Conservation (phyloP, 2,329 filamentous ascomycete species). For the Fusarium staphyleae region DNA sequence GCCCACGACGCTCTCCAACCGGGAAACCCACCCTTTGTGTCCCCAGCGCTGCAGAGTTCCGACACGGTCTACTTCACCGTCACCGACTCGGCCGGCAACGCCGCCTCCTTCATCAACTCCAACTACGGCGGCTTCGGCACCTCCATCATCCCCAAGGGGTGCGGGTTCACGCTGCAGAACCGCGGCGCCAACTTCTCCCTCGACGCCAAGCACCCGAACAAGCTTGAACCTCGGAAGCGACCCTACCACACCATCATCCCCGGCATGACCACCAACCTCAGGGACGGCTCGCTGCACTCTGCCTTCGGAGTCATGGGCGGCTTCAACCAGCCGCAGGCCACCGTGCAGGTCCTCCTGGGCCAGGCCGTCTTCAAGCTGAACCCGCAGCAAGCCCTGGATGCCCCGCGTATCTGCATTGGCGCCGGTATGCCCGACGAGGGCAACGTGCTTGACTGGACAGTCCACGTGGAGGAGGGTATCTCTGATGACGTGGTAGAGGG, state of each 20-base stretch:
- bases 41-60: slow-evolving; percentile 80
- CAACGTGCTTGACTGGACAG: slow-evolving; percentile 65
- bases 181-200: slow-evolving; percentile 88
- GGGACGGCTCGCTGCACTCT: slow-evolving; percentile 77
- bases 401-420: slow-evolving; percentile 88
- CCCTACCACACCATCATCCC: slow-evolving; percentile 99
- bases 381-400: slow-evolving; percentile 88
- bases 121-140: slow-evolving; percentile 93
- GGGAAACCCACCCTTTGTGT: slow-evolving; percentile 64
- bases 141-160: slow-evolving; percentile 80
- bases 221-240: slow-evolving; percentile 79
- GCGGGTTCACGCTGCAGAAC: slow-evolving; percentile 94
- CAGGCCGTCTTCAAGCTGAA: slow-evolving; percentile 83
- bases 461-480: slow-evolving; percentile 87
- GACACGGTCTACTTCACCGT: slow-evolving; percentile 96
- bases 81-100: slow-evolving; percentile 83
- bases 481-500: slow-evolving; percentile 70
- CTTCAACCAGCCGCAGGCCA: slow-evolving; percentile 98
- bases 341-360: slow-evolving; percentile 90
- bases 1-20: slow-evolving; percentile 68
- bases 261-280: slow-evolving; percentile 80
- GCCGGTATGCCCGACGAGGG: slow-evolving; percentile 71
- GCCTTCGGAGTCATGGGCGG: slow-evolving; percentile 98
- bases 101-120: slow-evolving; percentile 95
- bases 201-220: slow-evolving; percentile 75